Conservation (phyloP, 495 filamentous ascomycete species). For the Hypoxylon fuscum region DNA sequence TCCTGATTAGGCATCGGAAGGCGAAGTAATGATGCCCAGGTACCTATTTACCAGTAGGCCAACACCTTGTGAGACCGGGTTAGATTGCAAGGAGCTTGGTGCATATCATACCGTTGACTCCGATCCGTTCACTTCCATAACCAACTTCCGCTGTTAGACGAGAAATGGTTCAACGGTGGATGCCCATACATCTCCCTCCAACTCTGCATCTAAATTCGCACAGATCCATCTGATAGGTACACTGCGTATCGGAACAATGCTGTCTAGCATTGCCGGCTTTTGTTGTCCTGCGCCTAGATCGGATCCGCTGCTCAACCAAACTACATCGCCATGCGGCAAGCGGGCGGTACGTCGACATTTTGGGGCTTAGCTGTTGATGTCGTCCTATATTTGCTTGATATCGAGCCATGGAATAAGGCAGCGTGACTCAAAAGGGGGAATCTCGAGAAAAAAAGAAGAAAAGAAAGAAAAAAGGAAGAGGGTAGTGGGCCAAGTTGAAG, state of each 20-base stretch:
- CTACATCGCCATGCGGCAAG: slow-evolving; percentile 1
- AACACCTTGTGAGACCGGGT: not conserved
- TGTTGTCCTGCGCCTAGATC: slow-evolving; percentile 13
- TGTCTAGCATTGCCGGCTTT: slow-evolving; percentile 9
- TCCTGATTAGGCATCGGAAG: slow-evolving; percentile 9
- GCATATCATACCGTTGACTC: slow-evolving; percentile 1
- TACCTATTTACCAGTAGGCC: slow-evolving; percentile 4
- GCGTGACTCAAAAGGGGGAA: slow-evolving; percentile 13
- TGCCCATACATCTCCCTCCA: slow-evolving; percentile 6
- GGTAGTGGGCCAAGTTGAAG: slow-evolving; percentile 70
- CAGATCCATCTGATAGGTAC: slow-evolving; percentile 4
- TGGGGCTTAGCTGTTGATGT: slow-evolving; percentile 11
- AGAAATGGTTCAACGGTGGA: not conserved
- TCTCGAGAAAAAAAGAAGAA: slow-evolving; percentile 48
- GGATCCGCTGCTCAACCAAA: slow-evolving; percentile 20
- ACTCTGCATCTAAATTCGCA: slow-evolving; percentile 3
- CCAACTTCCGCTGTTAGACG: not conserved
- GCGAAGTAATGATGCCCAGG: slow-evolving; percentile 12
- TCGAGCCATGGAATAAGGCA: slow-evolving; percentile 2
- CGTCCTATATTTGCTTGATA: slow-evolving; percentile 1
- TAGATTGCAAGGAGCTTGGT: slow-evolving; percentile 1
- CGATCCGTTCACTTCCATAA: not conserved
- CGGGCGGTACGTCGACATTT: not conserved
- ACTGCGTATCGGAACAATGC: slow-evolving; percentile 8
- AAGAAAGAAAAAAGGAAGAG: slow-evolving; percentile 52